phyloP scores from a whole-genome alignment of 2,329 filamentous ascomycete genomes.

The Claviceps citrina region DNA sequence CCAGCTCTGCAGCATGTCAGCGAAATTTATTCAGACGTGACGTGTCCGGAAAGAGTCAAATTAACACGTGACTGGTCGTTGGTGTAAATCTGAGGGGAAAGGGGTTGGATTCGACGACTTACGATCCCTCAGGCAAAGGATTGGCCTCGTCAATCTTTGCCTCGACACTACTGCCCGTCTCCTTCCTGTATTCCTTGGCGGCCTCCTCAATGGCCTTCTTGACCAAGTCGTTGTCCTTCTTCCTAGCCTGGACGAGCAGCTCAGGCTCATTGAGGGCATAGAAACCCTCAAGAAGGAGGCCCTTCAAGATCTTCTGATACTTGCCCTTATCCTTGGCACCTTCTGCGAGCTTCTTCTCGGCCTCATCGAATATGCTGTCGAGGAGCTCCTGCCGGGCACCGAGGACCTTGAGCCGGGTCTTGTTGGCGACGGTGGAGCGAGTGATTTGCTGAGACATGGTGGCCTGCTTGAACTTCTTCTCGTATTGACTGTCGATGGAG shows the following conservation, averaged over 20 bases:
- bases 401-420: conserved; percentile 81
- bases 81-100: not conserved
- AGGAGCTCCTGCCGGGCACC: conserved; percentile 78
- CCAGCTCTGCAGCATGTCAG: conserved; percentile 46
- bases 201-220: conserved; percentile 68
- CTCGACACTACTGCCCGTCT: conserved; percentile 51
- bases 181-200: conserved; percentile 69
- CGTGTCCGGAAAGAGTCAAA: no score
- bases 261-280: conserved; percentile 76
- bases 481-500: conserved; percentile 81
- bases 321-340: conserved; percentile 53
- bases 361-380: conserved; percentile 73
- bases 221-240: conserved; percentile 61
- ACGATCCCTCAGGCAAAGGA: conserved; percentile 69
- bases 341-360: conserved; percentile 52
- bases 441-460: conserved; percentile 98
- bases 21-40: not conserved
- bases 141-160: conserved; percentile 65
- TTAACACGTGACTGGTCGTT: no score
- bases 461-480: conserved; percentile 98
- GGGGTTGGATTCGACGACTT: conserved; percentile 25
- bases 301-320: conserved; percentile 64
- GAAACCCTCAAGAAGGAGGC: conserved; percentile 73
- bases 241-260: conserved; percentile 57
- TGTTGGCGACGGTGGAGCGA: conserved; percentile 88